phyloP scores from a whole-genome alignment of 768 basidiomycete genomes.

The Amyloporia xantha region DNA sequence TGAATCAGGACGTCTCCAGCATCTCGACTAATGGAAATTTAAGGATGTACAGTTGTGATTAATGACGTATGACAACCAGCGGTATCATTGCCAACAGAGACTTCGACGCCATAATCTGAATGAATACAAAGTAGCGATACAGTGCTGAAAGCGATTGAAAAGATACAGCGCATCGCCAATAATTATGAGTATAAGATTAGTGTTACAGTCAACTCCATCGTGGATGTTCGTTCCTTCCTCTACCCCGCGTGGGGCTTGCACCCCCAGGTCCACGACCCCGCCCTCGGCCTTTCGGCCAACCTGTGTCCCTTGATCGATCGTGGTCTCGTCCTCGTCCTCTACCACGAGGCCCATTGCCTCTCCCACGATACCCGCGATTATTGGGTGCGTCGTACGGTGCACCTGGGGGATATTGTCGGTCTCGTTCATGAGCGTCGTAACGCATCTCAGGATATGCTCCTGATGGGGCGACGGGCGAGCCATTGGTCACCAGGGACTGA shows the following conservation, averaged over 20 bases:
- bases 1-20: no score
- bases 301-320: conserved; percentile 44
- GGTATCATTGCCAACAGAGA: no score
- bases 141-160: no score
- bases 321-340: conserved; percentile 24
- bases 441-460: conserved; percentile 3
- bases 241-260: conserved; percentile 7
- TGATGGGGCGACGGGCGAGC: conserved; percentile 20
- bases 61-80: no score
- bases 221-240: conserved; percentile 2
- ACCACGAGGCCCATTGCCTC: conserved; percentile 28
- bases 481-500: conserved; percentile 20
- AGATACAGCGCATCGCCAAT: neutral
- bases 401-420: conserved; percentile 10
- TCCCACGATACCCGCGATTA: conserved; percentile 23
- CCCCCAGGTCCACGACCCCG: conserved; percentile 9
- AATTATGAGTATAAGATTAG: neutral
- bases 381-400: conserved; percentile 15
- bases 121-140: no score
- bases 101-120: no score
- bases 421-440: conserved; percentile 24
- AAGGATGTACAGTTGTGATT: no score
- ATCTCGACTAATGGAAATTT: no score
- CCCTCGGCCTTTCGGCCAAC: conserved; percentile 46
- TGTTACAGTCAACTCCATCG: conserved; percentile 4